Base-by-base conservation (phyloP, 1,139 yeast species). In the Debaryomyces fabryi region DNA sequence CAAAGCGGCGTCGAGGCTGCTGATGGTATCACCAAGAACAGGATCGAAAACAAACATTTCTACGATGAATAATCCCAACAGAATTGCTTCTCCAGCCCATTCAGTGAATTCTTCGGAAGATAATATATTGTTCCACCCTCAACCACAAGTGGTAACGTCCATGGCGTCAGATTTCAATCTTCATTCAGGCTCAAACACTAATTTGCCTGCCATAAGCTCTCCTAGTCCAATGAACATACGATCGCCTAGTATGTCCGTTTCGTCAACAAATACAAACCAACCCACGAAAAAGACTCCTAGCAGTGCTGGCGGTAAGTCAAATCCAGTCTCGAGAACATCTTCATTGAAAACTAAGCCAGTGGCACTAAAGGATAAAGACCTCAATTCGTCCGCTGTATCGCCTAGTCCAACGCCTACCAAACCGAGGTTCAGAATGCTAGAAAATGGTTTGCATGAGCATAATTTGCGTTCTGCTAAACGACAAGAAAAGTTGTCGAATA, bases 401-500 rank as follows among this genome's bases (percentile, higher is more conserved):
- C 42, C 53, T 9, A 47, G 49, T 32, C 37, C 51, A 24, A 27
- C 48, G 18, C 39, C 36, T 2, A 50, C 52, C 13, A 64, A 64
- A 46, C 79, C 82, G 0, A 59, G 90, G 39, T 84, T 85, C 58
- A 59, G 67, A 35, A 69, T 83, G 63, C 64, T 72, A 46, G 90
- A 84, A 43, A 84, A 84, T 54, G 92, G 95, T 2, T 54, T 69
- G 10, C 98, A 92, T 65, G 89, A 83, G 58, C 98, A 92, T 67
- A 83, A 83, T 61, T 74, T 92, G 55, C 79, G 83, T 52, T 82
- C 86, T 40, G 85, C 92, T 9, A 84, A 86, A 60, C 79, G 98
- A 55, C 97, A 91, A 65, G 98, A 92, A 62, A 91, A 90, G 63
- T 74, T 92, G 43, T 81, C 90, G 16, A 84, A 85, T 52, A 88